phyloP scores from a whole-genome alignment of 2,329 filamentous ascomycete genomes.

The Truncatella angustata region DNA sequence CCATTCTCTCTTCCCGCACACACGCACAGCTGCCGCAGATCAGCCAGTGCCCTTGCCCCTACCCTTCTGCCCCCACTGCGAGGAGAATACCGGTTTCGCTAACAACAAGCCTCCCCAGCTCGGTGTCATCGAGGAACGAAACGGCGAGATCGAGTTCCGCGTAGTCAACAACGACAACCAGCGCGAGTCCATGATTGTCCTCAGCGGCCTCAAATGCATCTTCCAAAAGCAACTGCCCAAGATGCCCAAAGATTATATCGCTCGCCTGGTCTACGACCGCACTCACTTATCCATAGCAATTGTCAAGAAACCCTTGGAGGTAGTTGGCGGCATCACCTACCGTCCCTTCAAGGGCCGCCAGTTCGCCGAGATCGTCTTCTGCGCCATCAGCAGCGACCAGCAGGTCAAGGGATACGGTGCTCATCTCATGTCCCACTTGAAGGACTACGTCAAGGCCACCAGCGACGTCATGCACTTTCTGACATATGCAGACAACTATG shows the following conservation, averaged over 20 bases:
- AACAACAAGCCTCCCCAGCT: constrained; percentile 48
- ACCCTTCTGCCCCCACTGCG: constrained; percentile 2
- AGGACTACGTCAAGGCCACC: constrained; percentile 97
- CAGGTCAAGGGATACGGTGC: constrained; percentile 98
- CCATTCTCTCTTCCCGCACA: too few relatives aligned
- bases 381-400: constrained; percentile 94
- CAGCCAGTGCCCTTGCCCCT: neutral
- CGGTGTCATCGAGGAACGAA: constrained; percentile 89
- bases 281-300: constrained; percentile 96
- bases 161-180: constrained; percentile 96
- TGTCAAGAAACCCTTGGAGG: constrained; percentile 91
- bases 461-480: constrained; percentile 98
- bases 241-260: constrained; percentile 99
- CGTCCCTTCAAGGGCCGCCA: constrained; percentile 86
- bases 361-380: constrained; percentile 98
- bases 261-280: constrained; percentile 92
- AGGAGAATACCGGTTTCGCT: constrained; percentile 16
- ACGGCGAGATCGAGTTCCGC: constrained; percentile 92
- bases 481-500: constrained; percentile 98
- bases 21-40: neutral
- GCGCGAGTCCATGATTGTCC: constrained; percentile 85
- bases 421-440: constrained; percentile 96
- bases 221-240: constrained; percentile 98
- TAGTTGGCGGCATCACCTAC: constrained; percentile 97
- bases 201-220: constrained; percentile 94